These are phyloP conservation scores for Lasiodiplodia gonubiensis DNA, from an alignment of 2,329 filamentous ascomycete genomes.

Conservation along the genomic window DNA sequence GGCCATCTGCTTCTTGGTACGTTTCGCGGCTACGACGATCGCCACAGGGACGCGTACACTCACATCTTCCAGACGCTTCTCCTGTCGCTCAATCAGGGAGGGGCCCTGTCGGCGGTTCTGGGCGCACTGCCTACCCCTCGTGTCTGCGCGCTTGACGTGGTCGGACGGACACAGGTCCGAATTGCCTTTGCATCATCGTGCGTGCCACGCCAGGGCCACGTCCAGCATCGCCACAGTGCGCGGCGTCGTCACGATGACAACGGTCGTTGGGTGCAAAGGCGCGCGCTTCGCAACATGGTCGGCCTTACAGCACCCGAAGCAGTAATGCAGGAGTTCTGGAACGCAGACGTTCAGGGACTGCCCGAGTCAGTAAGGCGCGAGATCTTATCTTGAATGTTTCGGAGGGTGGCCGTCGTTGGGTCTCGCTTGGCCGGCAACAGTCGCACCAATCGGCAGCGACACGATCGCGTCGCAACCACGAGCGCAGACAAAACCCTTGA, in stretches of 20 bases:
- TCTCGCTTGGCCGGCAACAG: not conserved
- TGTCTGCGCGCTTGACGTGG: not conserved
- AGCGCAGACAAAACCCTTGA: not conserved
- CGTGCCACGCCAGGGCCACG: not conserved
- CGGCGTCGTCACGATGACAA: not conserved
- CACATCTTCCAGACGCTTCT: not conserved
- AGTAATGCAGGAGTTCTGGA: slow-evolving; percentile 1
- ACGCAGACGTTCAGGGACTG: not conserved
- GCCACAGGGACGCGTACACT: slow-evolving; percentile 22
- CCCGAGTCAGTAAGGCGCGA: not conserved
- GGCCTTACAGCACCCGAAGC: not conserved
- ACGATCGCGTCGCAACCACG: not conserved
- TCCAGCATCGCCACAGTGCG: slow-evolving; percentile 12
- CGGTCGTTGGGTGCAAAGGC: not conserved
- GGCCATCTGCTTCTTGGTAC: slow-evolving; percentile 14
- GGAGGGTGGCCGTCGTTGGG: not conserved
- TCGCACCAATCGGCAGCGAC: slow-evolving; percentile 11
- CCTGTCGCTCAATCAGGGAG: not conserved
- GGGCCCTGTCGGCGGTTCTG: not conserved
- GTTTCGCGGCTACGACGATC: slow-evolving; percentile 18
- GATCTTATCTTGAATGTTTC: slow-evolving; percentile 19
- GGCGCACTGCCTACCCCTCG: not conserved
- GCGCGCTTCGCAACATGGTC: not conserved
- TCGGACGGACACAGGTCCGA: not conserved
- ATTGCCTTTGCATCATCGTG: not conserved